Evolutionary conservation across 2,329 filamentous ascomycete genomes (phyloP), one percentile per base, ranked within the genome.

Genomic region (Aspergillus sp.): DNA sequence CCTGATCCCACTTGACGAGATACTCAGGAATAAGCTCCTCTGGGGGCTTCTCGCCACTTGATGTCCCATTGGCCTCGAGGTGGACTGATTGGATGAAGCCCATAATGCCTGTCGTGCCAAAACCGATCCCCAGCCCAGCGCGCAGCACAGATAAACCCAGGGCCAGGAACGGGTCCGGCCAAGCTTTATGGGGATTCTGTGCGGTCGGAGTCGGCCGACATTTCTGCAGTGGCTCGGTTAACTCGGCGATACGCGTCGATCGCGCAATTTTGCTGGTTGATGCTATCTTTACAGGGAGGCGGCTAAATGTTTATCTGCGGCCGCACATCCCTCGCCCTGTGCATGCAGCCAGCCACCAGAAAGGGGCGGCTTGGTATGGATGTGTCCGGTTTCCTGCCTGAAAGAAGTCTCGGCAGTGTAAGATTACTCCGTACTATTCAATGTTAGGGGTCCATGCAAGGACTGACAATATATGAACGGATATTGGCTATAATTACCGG

Each of bases 1-100:
- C 46, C 17, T 23, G 23, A 23, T 60, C 55, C 58, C 58, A 60
- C 17, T 46, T 44, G 12, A 60, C 58, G 15, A 56, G 40, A 37
- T 45, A 58, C 4, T 49, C 50, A 3, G 51, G 56, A 21, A 55
- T 46, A 6, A 39, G 45, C 9, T 48, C 23, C 3, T 23, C 44
- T 5, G 27, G 27, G 6, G n/a, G 19, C 23, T 52, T 45, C 23
- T 48, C 56, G 31, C 37, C 51, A n/a, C 21, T 11, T 15, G 39
- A 17, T 6, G 4, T 9, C 27, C 8, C 27, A 31, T 15, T 19
- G 11, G 14, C n/a, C 7, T 40, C 41, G n/a, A 48, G 15, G 17
- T 23, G 23, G 33, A 50, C 11, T 15, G 19, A 11, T 35, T 15
- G 37, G 25, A 25, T 47, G 15, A 17, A 19, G 15, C 19, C 33